Base-by-base conservation (phyloP, 2,329 filamentous ascomycete species). In the Pseudogymnoascus sp. region DNA sequence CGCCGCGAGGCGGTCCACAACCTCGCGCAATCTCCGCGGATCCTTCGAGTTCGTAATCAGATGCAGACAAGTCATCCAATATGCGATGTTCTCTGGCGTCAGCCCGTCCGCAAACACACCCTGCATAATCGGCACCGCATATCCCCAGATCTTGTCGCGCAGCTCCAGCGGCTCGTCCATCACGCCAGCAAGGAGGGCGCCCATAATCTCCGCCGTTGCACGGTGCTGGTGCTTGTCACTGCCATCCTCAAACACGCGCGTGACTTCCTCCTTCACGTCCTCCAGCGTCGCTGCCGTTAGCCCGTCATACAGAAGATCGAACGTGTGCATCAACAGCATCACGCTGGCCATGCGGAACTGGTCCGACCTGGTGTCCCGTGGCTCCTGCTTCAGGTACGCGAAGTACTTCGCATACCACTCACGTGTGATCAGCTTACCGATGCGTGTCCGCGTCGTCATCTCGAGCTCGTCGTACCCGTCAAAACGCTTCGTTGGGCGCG, bases 141-240 rank as follows among this genome's bases (percentile, higher is more conserved):
- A 97, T 60, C 84, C 85, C 95, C 95, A 99, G 0, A 96, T 84
- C 68, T 85, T 81, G 63, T 89, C 84, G 53, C 92, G 87, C 67
- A 89, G 85, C 62, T 90, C 86, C 4, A 87, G 79, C 5, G 88
- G 87, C 28, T 91, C 87, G 69, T 97, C 93, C 59, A 88, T 84
- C 14, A 91, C 91, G 37, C 90, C 91, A 14, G 87, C 86, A 25
- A 99, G 81, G 70, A 99, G 76, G 4, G 91, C 93, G 12, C 90
- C 92, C 60, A 99, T 79, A 63, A 99, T 97, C 76, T 99, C 95
- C 0, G 95, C 86, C 1, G 95, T 96, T 14, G 95, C 95, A 61
- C 95, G 90, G 74, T 99, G 95, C 74, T 99, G 93, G 74, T 99
- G 95, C 76, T 97, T 97, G 74, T 99, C 95, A 70, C 88, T 95